Evolutionary conservation across 495 filamentous ascomycete genomes (phyloP), one percentile per base, ranked within the genome.

Genomic region (Penicillium chermesinum): DNA sequence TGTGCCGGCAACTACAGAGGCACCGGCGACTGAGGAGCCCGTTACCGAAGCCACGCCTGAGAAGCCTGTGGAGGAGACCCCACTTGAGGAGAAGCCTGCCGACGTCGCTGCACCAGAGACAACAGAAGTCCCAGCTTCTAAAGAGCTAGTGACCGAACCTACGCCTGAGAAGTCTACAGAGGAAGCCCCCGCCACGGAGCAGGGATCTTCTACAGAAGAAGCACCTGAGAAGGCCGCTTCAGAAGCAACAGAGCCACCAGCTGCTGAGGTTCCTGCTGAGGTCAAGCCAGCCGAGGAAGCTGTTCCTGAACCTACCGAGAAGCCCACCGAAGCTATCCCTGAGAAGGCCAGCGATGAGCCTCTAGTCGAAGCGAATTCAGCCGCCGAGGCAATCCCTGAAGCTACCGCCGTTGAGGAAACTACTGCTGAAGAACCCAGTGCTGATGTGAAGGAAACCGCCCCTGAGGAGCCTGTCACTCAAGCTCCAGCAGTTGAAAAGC

Each of bases 241-340:
- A 16, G 48, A 44, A 13, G 40, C 40, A 1, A 32, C n/a, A 4
- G 33, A 45, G 16, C 18, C 36, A 20, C 13, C 40, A 32, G 10
- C 32, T 33, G 35, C 33, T 6, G 37, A 16, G 27, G 41, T 18
- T n/a, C 25, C 21, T 7, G 34, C 12, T 34, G 41, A 32, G 13
- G 30, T 7, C 21, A 27, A 7, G 10, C 16, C 16, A 15, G 30
- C 30, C 19, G 30, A 37, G 35, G n/a, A n/a, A n/a, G n/a, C n/a
- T n/a, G n/a, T n/a, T n/a, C n/a, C n/a, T n/a, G 46, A 49, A 30
- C n/a, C 16, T n/a, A 20, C 14, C 38, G 17, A 40, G 20, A 41
- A 16, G 16, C 13, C 19, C 15, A 22, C 15, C 20, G 37, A 38
- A 19, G 16, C 5, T 19, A 8, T 19, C 6, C 2, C 37, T 9